Conservation (phyloP, 768 basidiomycete species). For the Kwoniella sp. region DNA sequence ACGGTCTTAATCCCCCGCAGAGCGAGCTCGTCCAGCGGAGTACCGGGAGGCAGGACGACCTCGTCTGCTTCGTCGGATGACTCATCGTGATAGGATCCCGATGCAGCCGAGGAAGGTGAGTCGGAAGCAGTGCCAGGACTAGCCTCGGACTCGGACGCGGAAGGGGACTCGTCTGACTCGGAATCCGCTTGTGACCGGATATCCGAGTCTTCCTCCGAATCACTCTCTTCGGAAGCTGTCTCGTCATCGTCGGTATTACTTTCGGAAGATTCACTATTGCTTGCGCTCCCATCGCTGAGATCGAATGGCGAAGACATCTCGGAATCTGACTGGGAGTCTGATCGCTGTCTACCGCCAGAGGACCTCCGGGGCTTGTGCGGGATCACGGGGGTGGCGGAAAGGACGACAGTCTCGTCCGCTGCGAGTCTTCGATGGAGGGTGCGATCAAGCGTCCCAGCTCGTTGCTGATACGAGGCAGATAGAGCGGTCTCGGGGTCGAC, state of each 20-base stretch:
- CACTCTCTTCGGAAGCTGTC: background rate
- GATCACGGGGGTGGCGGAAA: background rate
- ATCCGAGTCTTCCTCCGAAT: background rate
- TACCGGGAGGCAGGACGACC: slow-evolving; percentile 16
- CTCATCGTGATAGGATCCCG: background rate
- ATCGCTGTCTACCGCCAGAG: background rate
- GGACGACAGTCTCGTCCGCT: background rate
- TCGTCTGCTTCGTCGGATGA: slow-evolving; percentile 12
- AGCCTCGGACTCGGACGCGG: background rate
- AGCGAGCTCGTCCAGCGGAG: slow-evolving; percentile 23
- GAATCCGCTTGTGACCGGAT: background rate
- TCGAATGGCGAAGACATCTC: background rate
- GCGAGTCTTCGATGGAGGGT: background rate
- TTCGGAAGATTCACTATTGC: background rate
- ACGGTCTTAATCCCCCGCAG: slow-evolving; percentile 10
- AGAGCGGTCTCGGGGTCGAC: background rate
- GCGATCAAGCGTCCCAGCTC: background rate
- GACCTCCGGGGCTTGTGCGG: background rate
- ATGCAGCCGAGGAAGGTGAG: background rate
- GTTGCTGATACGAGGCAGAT: background rate
- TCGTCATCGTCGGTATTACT: background rate
- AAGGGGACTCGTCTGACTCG: background rate
- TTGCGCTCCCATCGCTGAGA: background rate
- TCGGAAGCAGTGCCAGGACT: background rate
- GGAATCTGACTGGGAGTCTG: background rate